Evolutionary conservation across 1,284 basidiomycete species (phyloP).

Genomic region (Microbotryomycetes sp.): DNA sequence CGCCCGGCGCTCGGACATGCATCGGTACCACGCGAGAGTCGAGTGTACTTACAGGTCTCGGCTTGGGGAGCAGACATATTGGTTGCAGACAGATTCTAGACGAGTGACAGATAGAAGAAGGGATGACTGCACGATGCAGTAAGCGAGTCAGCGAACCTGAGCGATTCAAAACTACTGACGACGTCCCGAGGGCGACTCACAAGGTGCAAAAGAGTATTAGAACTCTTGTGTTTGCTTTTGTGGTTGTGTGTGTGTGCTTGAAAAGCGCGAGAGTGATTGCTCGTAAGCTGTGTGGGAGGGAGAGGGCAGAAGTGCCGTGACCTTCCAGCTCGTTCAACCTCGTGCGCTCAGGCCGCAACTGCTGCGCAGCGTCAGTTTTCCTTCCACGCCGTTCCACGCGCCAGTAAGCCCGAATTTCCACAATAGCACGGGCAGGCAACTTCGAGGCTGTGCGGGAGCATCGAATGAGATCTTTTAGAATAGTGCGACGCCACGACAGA

Average conservation of each 20-base stretch:
- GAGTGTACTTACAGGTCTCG: conserved; percentile 18
- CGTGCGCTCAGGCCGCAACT: not conserved
- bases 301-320: not conserved
- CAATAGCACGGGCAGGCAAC: too few relatives aligned
- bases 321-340: not conserved
- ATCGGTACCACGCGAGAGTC: not conserved
- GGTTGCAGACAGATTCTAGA: not conserved
- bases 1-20: not conserved
- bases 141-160: conserved; percentile 1
- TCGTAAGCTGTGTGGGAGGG: not conserved
- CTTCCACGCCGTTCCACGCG: not conserved
- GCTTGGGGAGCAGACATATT: conserved; percentile 14
- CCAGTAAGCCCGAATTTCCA: too few relatives aligned
- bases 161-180: conserved; percentile 11
- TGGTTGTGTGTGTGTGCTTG: not conserved
- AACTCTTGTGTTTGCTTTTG: not conserved
- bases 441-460: too few relatives aligned
- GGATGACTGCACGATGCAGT: not conserved
- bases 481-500: too few relatives aligned
- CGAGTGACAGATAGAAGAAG: not conserved
- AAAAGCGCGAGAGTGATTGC: not conserved
- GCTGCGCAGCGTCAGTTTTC: not conserved
- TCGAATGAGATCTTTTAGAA: too few relatives aligned
- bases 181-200: conserved; percentile 14
- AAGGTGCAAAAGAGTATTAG: not conserved